phyloP scores from a whole-genome alignment of 345 rosid genomes.

The Hypericum androsaemum region DNA sequence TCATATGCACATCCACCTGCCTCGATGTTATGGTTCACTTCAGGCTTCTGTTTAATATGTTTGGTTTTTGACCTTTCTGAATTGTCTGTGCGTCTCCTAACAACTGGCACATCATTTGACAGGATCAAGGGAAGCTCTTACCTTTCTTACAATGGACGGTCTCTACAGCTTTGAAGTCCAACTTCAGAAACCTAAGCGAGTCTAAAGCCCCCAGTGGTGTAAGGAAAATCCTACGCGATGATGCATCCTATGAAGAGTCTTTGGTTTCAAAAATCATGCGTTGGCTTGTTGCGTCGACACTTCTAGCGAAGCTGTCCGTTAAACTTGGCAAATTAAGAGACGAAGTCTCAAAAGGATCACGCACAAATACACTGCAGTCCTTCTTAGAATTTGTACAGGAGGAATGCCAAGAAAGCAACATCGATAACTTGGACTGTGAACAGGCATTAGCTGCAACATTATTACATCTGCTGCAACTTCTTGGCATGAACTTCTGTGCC shows the following conservation, averaged over 20 bases:
- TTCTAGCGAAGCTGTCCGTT: slow-evolving; percentile 48
- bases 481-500: slow-evolving; percentile 29
- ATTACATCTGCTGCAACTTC: slow-evolving; percentile 52
- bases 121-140: slow-evolving; percentile 51
- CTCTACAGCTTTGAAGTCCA: slow-evolving; percentile 53
- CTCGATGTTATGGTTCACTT: too few species aligned
- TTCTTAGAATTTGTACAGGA: slow-evolving; percentile 33
- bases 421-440: slow-evolving; percentile 18
- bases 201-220: slow-evolving; percentile 16
- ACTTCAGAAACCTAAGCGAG: slow-evolving; percentile 19
- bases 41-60: too few species aligned
- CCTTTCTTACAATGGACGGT: slow-evolving; percentile 64
- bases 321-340: slow-evolving; percentile 17
- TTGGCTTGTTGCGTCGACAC: slow-evolving; percentile 75
- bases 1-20: too few species aligned
- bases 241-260: slow-evolving; percentile 39
- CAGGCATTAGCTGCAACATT: slow-evolving; percentile 42
- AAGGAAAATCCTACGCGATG: slow-evolving; percentile 19
- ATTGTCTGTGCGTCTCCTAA: too few species aligned
- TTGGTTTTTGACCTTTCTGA: too few species aligned
- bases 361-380: slow-evolving; percentile 29
- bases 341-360: slow-evolving; percentile 20
- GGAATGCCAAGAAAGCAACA: slow-evolving; percentile 19
- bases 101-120: slow-evolving; percentile 7
- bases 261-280: slow-evolving; percentile 60